These are phyloP conservation scores for Ganoderma sinense DNA, from an alignment of 1,284 basidiomycete species.

Conservation along the genomic window DNA sequence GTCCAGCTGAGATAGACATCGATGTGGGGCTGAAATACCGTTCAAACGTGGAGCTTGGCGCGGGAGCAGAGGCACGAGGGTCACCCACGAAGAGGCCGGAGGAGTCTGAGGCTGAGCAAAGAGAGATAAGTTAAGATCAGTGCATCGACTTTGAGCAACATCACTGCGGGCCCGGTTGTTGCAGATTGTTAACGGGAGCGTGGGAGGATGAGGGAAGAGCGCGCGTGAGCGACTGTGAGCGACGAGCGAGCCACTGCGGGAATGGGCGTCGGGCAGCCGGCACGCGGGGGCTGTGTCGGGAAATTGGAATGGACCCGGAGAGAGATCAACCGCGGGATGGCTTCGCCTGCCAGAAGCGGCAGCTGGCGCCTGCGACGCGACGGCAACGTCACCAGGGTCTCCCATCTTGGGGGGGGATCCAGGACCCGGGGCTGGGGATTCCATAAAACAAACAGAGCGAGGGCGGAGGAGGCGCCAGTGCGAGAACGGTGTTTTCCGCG, in stretches of 20 bases:
- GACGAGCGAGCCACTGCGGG: not conserved
- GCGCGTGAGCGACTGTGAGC: not conserved
- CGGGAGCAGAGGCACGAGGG: not conserved
- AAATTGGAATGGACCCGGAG: conserved; percentile 19
- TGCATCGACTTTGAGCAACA: conserved; percentile 1
- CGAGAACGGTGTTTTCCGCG: conserved; percentile 27
- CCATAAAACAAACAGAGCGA: not conserved
- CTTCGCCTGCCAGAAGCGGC: not conserved
- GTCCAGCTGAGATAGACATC: conserved; percentile 3
- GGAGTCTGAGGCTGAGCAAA: not conserved
- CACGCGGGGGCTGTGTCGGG: conserved; percentile 16
- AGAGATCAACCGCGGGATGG: conserved; percentile 20
- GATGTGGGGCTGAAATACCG: conserved; percentile 3
- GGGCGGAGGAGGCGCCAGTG: conserved; percentile 1
- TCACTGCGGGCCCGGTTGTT: conserved; percentile 11
- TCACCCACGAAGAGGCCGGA: not conserved
- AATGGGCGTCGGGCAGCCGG: conserved; percentile 14
- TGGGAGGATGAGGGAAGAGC: not conserved
- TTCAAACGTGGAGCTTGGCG: too few relatives aligned
- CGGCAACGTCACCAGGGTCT: conserved; percentile 25
- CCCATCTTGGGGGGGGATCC: not conserved
- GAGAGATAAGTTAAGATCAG: conserved; percentile 1
- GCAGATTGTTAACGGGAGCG: not conserved
- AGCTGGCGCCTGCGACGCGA: not conserved
- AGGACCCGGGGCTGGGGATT: not conserved